phyloP scores from a whole-genome alignment of 352 stramenopile species.

The Globisporangium nunn region DNA sequence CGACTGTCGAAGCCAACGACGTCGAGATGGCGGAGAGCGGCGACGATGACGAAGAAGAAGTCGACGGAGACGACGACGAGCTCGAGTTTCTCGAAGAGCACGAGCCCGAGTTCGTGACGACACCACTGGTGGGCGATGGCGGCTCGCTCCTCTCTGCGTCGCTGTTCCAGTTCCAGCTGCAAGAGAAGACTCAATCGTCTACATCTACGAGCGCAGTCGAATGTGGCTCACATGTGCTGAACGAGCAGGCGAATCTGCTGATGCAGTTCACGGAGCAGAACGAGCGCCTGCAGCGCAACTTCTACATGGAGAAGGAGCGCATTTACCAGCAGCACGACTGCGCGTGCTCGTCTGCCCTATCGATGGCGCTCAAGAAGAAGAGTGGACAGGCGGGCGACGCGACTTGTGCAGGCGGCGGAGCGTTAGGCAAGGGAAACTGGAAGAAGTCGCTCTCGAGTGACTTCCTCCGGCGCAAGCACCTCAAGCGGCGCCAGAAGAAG shows the following conservation, averaged over 20 bases:
- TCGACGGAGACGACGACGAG: conserved; percentile 17
- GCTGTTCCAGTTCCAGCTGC: conserved; percentile 32
- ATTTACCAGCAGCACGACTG: conserved; percentile 44
- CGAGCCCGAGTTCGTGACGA: conserved; percentile 31
- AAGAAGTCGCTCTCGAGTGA: conserved; percentile 36
- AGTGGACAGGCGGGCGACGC: not conserved
- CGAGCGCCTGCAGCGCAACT: conserved; percentile 42
- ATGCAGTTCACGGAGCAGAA: conserved; percentile 45
- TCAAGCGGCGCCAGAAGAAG: conserved; percentile 69
- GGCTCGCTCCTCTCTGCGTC: conserved; percentile 30
- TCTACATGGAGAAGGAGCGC: conserved; percentile 31
- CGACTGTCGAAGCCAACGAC: conserved; percentile 8
- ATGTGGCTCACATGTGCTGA: conserved; percentile 7
- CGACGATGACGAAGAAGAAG: conserved; percentile 1
- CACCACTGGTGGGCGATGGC: conserved; percentile 32
- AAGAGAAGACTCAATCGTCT: not conserved
- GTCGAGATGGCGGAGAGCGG: conserved; percentile 11
- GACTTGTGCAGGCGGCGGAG: not conserved
- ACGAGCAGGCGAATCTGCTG: conserved; percentile 32
- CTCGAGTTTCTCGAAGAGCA: conserved; percentile 31
- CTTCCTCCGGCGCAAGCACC: conserved; percentile 58
- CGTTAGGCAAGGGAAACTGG: conserved; percentile 30
- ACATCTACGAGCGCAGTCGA: conserved; percentile 1
- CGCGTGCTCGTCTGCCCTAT: conserved; percentile 17
- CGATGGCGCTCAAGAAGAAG: conserved; percentile 17